Conservation (phyloP, 169 alveolate genomes). For the Plasmodium chabaudi region DNA sequence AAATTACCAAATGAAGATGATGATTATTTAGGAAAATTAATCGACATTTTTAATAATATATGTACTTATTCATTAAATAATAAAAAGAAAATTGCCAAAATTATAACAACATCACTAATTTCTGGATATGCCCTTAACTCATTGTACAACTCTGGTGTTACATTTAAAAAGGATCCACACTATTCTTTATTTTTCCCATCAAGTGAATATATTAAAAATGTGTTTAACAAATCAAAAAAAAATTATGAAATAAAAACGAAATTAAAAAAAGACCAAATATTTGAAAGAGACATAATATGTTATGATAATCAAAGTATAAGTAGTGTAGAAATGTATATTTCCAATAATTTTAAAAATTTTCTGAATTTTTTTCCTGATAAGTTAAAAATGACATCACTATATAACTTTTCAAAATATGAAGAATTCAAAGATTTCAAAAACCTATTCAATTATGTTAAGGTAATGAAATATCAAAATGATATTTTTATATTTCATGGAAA, state of each 20-base stretch:
- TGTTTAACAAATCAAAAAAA: slow-evolving; percentile 10
- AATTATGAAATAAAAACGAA: slow-evolving; percentile 27
- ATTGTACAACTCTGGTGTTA: slow-evolving; percentile 61
- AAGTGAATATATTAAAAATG: slow-evolving; percentile 21
- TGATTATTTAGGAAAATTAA: slow-evolving; percentile 74
- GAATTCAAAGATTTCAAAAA: slow-evolving; percentile 31
- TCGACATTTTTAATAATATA: slow-evolving; percentile 36
- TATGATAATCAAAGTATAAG: neutral
- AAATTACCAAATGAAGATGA: slow-evolving; percentile 74
- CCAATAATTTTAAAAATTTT: slow-evolving; percentile 50
- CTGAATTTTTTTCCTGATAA: slow-evolving; percentile 32
- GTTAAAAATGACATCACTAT: slow-evolving; percentile 10
- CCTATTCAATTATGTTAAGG: slow-evolving; percentile 23
- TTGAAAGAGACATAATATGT: slow-evolving; percentile 16
- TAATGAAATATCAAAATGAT: slow-evolving; percentile 21
- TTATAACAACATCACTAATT: slow-evolving; percentile 27
- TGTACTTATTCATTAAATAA: slow-evolving; percentile 43
- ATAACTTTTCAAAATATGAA: slow-evolving; percentile 31
- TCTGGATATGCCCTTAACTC: slow-evolving; percentile 60
- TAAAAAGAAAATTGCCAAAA: slow-evolving; percentile 35
- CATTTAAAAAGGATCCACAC: slow-evolving; percentile 63
- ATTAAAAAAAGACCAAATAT: slow-evolving; percentile 18
- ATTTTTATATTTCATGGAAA: slow-evolving; percentile 65
- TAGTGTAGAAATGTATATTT: slow-evolving; percentile 13
- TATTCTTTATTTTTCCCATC: slow-evolving; percentile 71